phyloP scores from a whole-genome alignment of 805 yeast genomes.

The Candida adriatica region DNA sequence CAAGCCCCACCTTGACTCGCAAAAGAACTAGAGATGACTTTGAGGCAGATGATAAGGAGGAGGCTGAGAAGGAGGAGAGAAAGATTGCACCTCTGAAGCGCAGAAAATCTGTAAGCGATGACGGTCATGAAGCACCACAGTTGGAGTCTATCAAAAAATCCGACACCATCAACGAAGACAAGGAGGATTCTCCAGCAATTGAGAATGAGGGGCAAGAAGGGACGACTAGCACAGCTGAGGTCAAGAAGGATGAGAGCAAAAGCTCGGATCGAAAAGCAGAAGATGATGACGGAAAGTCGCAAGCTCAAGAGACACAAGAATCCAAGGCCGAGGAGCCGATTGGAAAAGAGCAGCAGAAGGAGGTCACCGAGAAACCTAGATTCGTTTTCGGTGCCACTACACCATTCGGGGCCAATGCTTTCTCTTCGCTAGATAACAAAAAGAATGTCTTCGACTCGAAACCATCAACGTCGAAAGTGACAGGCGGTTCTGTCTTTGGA shows the following conservation, averaged over 20 bases:
- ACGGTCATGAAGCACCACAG: conserved; percentile 1
- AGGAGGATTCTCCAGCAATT: conserved; percentile 11
- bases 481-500: conserved; percentile 32
- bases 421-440: conserved; percentile 25
- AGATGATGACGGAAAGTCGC: background rate
- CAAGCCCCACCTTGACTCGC: conserved; percentile 13
- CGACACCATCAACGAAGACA: conserved; percentile 5
- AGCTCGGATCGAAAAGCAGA: background rate
- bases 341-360: conserved; percentile 1
- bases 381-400: conserved; percentile 53
- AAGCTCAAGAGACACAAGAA: background rate
- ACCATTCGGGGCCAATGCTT: conserved; percentile 38
- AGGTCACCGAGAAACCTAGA: conserved; percentile 28
- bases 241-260: background rate
- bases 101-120: conserved; percentile 11
- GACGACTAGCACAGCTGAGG: conserved; percentile 3
- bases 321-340: conserved; percentile 3
- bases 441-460: conserved; percentile 34
- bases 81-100: conserved; percentile 18
- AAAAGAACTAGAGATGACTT: conserved; percentile 25
- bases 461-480: conserved; percentile 16
- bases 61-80: conserved; percentile 10
- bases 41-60: conserved; percentile 16
- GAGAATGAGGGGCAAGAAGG: conserved; percentile 8
- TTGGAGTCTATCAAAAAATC: conserved; percentile 2